Conservation (phyloP, 495 filamentous ascomycete genomes). For the Penicillium chermesinum region DNA sequence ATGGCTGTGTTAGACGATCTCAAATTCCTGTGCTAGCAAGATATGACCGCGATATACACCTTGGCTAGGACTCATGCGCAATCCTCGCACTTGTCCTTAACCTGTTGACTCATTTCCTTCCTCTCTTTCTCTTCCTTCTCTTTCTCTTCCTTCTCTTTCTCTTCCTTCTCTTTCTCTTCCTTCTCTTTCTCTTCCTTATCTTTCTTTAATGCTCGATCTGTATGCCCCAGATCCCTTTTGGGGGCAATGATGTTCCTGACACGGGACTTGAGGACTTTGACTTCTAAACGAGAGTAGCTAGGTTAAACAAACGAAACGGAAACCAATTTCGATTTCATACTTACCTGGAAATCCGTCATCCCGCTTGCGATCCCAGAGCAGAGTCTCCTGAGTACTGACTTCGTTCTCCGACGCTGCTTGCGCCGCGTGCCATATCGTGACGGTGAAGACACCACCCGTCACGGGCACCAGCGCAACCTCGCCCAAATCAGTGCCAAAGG, state of each 20-base stretch:
- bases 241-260: slow-evolving; percentile 83
- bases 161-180: slow-evolving; percentile 3
- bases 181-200: slow-evolving; percentile 12
- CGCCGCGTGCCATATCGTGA: slow-evolving; percentile 52
- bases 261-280: slow-evolving; percentile 83
- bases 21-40: too few relatives aligned
- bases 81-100: slow-evolving; percentile 40
- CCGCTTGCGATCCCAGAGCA: slow-evolving; percentile 84
- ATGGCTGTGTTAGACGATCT: too few relatives aligned
- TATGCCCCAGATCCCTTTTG: slow-evolving; percentile 71
- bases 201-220: slow-evolving; percentile 52
- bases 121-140: slow-evolving; percentile 11
- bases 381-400: slow-evolving; percentile 30
- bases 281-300: slow-evolving; percentile 46
- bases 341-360: slow-evolving; percentile 88
- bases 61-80: slow-evolving; percentile 33
- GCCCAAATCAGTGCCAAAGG: slow-evolving; percentile 78
- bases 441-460: slow-evolving; percentile 78
- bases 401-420: background rate
- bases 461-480: slow-evolving; percentile 86
- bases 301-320: slow-evolving; percentile 7
- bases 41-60: too few relatives aligned
- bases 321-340: slow-evolving; percentile 17
- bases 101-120: slow-evolving; percentile 1
- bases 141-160: slow-evolving; percentile 7